These are phyloP conservation scores for Daldinia decipiens DNA, from an alignment of 495 filamentous ascomycete genomes.

Conservation along the genomic window DNA sequence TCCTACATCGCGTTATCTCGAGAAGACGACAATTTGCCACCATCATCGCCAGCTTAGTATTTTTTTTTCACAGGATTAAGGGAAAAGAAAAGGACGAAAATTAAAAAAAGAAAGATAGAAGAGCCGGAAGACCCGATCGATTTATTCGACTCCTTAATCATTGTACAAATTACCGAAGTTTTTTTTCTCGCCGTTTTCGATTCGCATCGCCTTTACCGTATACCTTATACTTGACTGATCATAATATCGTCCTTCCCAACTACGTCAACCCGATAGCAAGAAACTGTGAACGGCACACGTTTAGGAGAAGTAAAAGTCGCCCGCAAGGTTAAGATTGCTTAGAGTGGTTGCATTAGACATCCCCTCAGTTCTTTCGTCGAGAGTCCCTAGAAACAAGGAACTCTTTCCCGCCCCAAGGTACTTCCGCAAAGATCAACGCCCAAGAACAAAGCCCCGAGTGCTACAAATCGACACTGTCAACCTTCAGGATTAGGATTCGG, in stretches of 20 bases:
- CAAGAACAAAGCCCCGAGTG: constrained; percentile 35
- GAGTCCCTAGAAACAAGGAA: constrained; percentile 32
- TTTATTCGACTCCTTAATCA: constrained; percentile 33
- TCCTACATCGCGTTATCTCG: constrained; percentile 41
- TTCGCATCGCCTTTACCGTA: constrained; percentile 41
- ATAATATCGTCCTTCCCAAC: constrained; percentile 43
- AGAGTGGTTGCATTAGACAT: constrained; percentile 32
- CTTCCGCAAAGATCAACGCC: constrained; percentile 7
- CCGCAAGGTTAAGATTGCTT: constrained; percentile 14
- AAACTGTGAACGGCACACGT: constrained; percentile 20
- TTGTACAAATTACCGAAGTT: constrained; percentile 45
- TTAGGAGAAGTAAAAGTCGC: constrained; percentile 22
- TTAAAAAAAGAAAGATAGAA: constrained; percentile 27
- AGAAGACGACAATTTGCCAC: constrained; percentile 43
- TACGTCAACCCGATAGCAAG: constrained; percentile 32
- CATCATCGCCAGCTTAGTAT: constrained; percentile 31
- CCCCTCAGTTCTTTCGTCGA: constrained; percentile 23
- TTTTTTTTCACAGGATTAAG: constrained; percentile 35
- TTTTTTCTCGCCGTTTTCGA: constrained; percentile 41
- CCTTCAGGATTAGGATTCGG: constrained; percentile 20
- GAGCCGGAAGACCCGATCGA: constrained; percentile 32
- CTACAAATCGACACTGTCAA: constrained; percentile 29
- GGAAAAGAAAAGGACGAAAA: constrained; percentile 29
- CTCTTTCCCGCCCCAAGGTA: constrained; percentile 24
- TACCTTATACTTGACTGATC: constrained; percentile 33